phyloP scores from a whole-genome alignment of 768 basidiomycete genomes.

The Suillus clintonianus region DNA sequence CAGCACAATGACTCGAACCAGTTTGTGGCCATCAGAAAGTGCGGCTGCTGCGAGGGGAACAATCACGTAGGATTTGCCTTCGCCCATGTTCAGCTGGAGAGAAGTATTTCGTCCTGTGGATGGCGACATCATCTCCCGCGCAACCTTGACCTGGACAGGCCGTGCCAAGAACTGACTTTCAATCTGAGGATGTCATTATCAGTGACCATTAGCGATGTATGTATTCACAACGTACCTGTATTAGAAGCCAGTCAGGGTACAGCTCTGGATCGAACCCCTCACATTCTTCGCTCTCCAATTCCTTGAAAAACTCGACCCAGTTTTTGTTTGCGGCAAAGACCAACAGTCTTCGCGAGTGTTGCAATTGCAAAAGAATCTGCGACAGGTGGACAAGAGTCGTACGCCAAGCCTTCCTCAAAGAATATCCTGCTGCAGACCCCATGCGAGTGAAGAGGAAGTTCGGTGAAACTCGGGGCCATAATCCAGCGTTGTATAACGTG shows the following conservation, averaged over 20 bases:
- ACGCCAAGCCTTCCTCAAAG: conserved; percentile 30
- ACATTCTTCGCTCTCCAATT: conserved; percentile 27
- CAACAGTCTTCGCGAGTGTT: conserved; percentile 40
- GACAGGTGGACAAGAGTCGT: conserved; percentile 30
- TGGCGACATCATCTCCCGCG: conserved; percentile 50
- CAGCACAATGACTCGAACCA: conserved; percentile 53
- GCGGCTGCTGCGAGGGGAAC: conserved; percentile 43
- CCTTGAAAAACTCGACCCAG: conserved; percentile 32
- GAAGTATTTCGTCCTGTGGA: conserved; percentile 35
- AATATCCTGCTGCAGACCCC: conserved; percentile 20
- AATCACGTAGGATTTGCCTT: conserved; percentile 53
- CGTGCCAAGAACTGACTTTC: conserved; percentile 45
- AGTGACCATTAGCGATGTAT: neutral
- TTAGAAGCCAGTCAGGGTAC: conserved; percentile 44
- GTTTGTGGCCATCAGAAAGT: conserved; percentile 43
- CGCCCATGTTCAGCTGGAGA: conserved; percentile 60
- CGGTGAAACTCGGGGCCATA: conserved; percentile 41
- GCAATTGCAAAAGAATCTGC: conserved; percentile 31
- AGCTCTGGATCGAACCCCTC: conserved; percentile 13
- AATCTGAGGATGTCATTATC: conserved; percentile 32
- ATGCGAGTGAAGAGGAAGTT: conserved; percentile 33
- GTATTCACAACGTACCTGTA: conserved; percentile 36
- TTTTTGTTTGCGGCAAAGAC: conserved; percentile 19
- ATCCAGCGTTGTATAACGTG: conserved; percentile 20
- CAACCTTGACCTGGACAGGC: no score